phyloP scores from a whole-genome alignment of 2,329 filamentous ascomycete genomes.

The Colletotrichum zoysiae region DNA sequence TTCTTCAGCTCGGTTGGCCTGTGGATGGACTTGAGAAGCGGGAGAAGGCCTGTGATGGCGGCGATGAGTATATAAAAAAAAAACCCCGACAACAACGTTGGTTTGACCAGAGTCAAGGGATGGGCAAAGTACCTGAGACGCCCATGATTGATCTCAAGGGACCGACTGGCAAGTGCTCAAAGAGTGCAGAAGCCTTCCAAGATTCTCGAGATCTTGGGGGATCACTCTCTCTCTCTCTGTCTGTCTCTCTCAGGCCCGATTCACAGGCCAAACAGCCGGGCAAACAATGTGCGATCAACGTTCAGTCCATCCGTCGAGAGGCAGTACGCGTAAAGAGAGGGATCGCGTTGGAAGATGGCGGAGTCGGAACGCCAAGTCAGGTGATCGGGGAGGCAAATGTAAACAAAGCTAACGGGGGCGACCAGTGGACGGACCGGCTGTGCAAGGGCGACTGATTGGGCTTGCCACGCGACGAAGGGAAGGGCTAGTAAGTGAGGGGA shows the following conservation, averaged over 20 bases:
- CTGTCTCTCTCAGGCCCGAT: slow-evolving; percentile 30
- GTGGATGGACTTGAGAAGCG: slow-evolving; percentile 95
- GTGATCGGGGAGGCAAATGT: slow-evolving; percentile 38
- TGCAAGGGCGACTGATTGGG: background rate
- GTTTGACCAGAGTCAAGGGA: slow-evolving; percentile 27
- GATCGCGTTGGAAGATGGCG: slow-evolving; percentile 2
- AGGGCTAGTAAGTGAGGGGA: background rate
- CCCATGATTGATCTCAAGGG: slow-evolving; percentile 40
- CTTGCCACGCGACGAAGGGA: background rate
- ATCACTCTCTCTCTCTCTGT: slow-evolving; percentile 14
- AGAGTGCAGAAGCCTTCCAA: background rate
- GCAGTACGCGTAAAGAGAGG: slow-evolving; percentile 25
- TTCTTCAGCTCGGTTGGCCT: slow-evolving; percentile 88
- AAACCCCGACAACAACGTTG: background rate
- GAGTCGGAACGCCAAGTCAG: slow-evolving; percentile 36
- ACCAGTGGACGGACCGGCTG: background rate
- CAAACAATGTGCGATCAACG: slow-evolving; percentile 12
- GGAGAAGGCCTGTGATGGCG: slow-evolving; percentile 80
- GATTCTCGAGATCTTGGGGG: background rate
- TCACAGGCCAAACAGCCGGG: slow-evolving; percentile 29
- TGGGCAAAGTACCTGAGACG: slow-evolving; percentile 41
- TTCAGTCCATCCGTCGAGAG: slow-evolving; percentile 35
- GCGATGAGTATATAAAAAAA: slow-evolving; percentile 19
- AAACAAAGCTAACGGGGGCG: slow-evolving; percentile 34
- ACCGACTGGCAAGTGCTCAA: slow-evolving; percentile 24